Percentiles rank a stretch among this genome's conserved stretches.
These are phyloP conservation scores for Tulasnella sp. DNA, from an alignment of 768 basidiomycete genomes.

Conservation along the genomic window DNA sequence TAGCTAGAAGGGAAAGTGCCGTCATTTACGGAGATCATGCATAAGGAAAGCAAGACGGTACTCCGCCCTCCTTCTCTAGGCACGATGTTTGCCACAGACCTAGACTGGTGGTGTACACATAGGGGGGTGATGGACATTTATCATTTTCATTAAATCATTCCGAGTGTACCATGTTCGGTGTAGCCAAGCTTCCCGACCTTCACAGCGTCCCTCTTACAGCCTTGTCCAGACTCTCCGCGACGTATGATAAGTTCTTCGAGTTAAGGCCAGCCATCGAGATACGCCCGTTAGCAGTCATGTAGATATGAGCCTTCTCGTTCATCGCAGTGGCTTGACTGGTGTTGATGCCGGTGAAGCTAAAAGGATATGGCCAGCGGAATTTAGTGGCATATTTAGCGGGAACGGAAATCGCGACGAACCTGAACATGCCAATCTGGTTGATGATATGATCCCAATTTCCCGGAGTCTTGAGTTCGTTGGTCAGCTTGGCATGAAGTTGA, in stretches of 20 bases:
- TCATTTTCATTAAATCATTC: too few relatives aligned
- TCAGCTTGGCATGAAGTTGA: conserved; percentile 62
- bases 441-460: conserved; percentile 95
- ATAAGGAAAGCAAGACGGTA: too few relatives aligned
- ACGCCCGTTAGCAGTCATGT: conserved; percentile 76
- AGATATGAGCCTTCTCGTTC: conserved; percentile 65
- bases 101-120: too few relatives aligned
- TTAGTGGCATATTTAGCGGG: conserved; percentile 4
- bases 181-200: background rate
- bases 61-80: too few relatives aligned
- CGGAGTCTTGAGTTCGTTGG: conserved; percentile 71
- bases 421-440: conserved; percentile 97
- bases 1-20: too few relatives aligned
- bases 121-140: too few relatives aligned
- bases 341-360: conserved; percentile 75
- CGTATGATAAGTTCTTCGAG: conserved; percentile 61
- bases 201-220: conserved; percentile 45
- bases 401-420: conserved; percentile 36
- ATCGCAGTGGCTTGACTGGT: conserved; percentile 54
- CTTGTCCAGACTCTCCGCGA: conserved; percentile 59
- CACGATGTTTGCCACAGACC: too few relatives aligned
- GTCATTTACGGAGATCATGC: too few relatives aligned
- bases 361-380: conserved; percentile 1
- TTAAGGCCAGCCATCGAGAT: conserved; percentile 95
- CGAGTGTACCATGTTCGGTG: too few relatives aligned